Percentiles rank a stretch among this genome's conserved stretches.
Conservation (phyloP, 306 rosid species). For the Astragalus glycyphyllos region DNA sequence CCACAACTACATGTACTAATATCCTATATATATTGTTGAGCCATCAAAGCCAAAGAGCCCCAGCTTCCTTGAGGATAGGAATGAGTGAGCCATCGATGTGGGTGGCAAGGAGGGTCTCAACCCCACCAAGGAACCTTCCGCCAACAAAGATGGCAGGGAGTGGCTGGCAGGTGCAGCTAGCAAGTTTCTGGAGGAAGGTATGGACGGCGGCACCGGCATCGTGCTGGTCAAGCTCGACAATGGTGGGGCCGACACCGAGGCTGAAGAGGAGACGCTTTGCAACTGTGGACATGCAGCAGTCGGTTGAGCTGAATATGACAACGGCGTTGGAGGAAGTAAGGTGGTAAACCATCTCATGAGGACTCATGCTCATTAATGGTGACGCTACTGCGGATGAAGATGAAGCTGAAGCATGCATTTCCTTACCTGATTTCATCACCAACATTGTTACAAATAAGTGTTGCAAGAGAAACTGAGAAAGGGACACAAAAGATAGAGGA, state of each 20-base stretch:
- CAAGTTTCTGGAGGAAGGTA: constrained; percentile 51
- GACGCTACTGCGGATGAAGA: neutral
- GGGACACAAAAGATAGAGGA: neutral
- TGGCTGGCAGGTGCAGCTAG: constrained; percentile 42
- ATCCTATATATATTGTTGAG: neutral
- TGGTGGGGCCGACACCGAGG: constrained; percentile 81
- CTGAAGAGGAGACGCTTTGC: constrained; percentile 80
- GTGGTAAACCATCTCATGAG: constrained; percentile 55
- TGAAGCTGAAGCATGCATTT: constrained; percentile 21
- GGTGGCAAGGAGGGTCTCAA: constrained; percentile 77
- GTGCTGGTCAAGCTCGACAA: constrained; percentile 73
- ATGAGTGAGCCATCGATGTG: constrained; percentile 82
- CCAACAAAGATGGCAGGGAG: constrained; percentile 78
- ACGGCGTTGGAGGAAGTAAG: constrained; percentile 70
- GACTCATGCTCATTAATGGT: constrained; percentile 6
- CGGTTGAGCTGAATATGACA: constrained; percentile 74
- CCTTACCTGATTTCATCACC: constrained; percentile 43
- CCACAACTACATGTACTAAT: neutral
- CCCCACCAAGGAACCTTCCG: constrained; percentile 82
- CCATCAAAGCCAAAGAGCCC: constrained; percentile 76
- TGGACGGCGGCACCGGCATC: constrained; percentile 53
- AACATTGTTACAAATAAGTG: constrained; percentile 32
- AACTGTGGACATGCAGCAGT: constrained; percentile 87
- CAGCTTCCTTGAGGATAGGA: constrained; percentile 79
- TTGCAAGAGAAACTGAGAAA: neutral